Base-by-base conservation (phyloP, 2,329 filamentous ascomycete species). In the Corinectria fuckeliana region DNA sequence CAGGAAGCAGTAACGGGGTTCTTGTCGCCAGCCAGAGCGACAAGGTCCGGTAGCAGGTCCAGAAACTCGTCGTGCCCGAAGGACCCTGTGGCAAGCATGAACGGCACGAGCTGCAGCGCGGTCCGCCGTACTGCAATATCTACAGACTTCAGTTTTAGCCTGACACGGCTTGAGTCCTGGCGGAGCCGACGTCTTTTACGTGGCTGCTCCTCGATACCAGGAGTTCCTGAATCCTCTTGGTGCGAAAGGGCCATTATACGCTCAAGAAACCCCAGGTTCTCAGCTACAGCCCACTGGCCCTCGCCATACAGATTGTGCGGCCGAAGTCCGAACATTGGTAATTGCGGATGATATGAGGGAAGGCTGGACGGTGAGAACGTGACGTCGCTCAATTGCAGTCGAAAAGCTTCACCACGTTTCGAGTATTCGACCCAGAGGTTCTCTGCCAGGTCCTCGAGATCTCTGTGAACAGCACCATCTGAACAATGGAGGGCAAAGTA, bases 361-460 rank as follows among this genome's bases (percentile, higher is more conserved):
- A 79, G 69, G 70, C 72, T 67, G 69, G 81, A 72, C 66, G 80
- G 66, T 44, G 82, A 71, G 63, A 91, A 90, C 0, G 82, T 78
- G 23, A 97, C 72, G 68, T 97, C 91, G 60, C 91, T 87, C n/a
- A 96, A 77, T 63, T 92, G 90, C 10, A 98, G 81, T 34, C 89
- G 85, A 47, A 91, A 88, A 58, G 87, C 86, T 47, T 91, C 87
- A 32, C 87, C 81, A 60, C 92, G 85, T 63, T 82, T 88, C 4
- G 86, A 82, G 74, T 98, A 98, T 69, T 97, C 94, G 8, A 78
- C 78, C 79, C 89, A 90, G n/a, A 99, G 76, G 4, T 84, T 81
- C 42, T 93, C 88, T 30, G 88, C 72, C 2, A 97, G 75, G n/a
- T 85, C 84, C 63, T 89, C 85, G 5, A 96, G 54, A 64, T 82